Base-by-base conservation (phyloP, 2,329 filamentous ascomycete genomes). In the Fusarium bulbicola region DNA sequence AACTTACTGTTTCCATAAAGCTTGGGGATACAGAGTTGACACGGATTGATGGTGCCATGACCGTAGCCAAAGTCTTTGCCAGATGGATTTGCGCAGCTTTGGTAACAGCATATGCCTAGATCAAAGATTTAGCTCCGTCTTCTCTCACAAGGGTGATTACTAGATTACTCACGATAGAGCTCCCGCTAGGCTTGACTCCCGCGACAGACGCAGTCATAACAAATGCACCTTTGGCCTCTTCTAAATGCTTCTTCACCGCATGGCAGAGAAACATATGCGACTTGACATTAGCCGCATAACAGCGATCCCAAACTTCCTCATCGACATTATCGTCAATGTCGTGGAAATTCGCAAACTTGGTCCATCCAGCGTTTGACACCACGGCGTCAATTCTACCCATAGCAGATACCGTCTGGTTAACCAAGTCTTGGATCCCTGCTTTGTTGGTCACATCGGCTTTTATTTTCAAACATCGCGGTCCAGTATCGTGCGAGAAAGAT, bases 261-360 rank as follows among this genome's bases (percentile, higher is more conserved):
- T 68, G 65, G 0, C 54, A 47, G 15, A 68, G 63, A 4, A 68
- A 68, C 12, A 68, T 6, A 2, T 68, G 65, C 1, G 65, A 68
- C 8, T 68, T 68, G 26, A 68, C 65, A 28, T 68, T 68, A 1
- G 65, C 65, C 1, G 65, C 63, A 9, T 68, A 68, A 2, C 65
- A 68, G 1, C 39, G 59, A 14, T 68, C 65, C 65, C 63, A 68
- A 5, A 68, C 63, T 4, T 63, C 56, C 4, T 68, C 63, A n/a
- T 68, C 56, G 2, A 68, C 65, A 3, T 68, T 68, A 16, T 68
- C 65, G 1, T 68, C 63, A 0, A 68, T 24, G 5, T 68, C 20
- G 7, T 26, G 21, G 10, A 68, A 68, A 5, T 68, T 21, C 3
- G 65, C 56, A 16, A 68, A 68, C 16, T 68, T 43, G 6, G 65